phyloP scores from a whole-genome alignment of 306 rosid genomes.

The Gynostemma pentaphyllum region DNA sequence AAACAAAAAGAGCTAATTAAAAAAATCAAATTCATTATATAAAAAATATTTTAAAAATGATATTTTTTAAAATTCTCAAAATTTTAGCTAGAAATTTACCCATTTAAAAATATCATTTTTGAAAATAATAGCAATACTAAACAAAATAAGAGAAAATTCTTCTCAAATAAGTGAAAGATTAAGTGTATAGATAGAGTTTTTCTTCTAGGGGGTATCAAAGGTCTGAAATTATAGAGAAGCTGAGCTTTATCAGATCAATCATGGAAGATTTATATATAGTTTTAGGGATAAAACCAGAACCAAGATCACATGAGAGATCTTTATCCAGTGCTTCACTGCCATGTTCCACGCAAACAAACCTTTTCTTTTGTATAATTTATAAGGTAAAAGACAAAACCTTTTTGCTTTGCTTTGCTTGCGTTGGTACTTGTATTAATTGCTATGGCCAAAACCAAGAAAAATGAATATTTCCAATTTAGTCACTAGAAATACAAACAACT shows the following conservation, averaged over 20 bases:
- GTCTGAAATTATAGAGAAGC: neutral
- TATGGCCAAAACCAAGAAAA: neutral
- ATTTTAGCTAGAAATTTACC: too few relatives aligned
- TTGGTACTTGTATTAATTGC: neutral
- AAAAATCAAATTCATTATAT: too few relatives aligned
- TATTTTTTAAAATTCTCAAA: too few relatives aligned
- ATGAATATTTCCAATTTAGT: neutral
- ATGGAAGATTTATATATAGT: conserved; percentile 1
- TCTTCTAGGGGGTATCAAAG: neutral
- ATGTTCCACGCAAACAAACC: neutral
- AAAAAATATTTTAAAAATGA: too few relatives aligned
- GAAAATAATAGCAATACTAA: neutral
- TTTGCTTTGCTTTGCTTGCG: conserved; percentile 1
- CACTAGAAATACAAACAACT: neutral
- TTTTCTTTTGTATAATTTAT: neutral
- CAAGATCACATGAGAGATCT: conserved; percentile 6
- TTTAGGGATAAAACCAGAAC: conserved; percentile 1
- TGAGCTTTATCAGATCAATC: neutral
- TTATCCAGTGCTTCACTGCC: conserved; percentile 1
- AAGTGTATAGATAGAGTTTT: neutral
- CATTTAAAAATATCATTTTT: too few relatives aligned
- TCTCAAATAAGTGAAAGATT: neutral
- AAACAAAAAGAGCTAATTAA: too few relatives aligned
- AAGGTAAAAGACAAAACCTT: neutral
- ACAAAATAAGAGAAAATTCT: neutral